These are phyloP conservation scores for Myxozyma neglecta DNA, from an alignment of 805 yeast species.

Conservation along the genomic window DNA sequence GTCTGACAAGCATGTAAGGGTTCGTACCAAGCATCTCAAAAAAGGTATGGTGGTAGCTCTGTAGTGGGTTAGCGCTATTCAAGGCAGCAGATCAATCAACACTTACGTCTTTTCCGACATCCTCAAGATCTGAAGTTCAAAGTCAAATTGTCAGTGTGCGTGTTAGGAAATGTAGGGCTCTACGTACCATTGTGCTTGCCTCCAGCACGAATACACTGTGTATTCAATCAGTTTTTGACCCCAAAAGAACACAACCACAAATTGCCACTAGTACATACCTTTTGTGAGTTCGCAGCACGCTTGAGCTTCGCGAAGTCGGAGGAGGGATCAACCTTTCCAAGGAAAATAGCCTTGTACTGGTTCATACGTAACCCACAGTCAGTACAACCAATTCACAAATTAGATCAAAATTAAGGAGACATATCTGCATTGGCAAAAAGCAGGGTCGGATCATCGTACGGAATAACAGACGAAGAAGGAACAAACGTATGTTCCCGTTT, in stretches of 20 bases:
- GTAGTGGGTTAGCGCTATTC: not conserved
- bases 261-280: constrained; percentile 37
- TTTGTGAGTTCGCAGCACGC: constrained; percentile 93
- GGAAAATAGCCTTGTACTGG: constrained; percentile 95
- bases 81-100: not conserved
- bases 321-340: constrained; percentile 96
- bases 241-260: too few species aligned
- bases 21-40: constrained; percentile 90
- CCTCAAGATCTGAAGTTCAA: constrained; percentile 70
- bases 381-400: not conserved
- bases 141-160: not conserved
- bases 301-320: constrained; percentile 80
- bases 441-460: constrained; percentile 96
- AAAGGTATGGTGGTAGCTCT: constrained; percentile 87
- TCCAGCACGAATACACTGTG: constrained; percentile 92
- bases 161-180: not conserved
- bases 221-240: not conserved
- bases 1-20: too few species aligned
- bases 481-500: constrained; percentile 71
- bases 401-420: constrained; percentile 5
- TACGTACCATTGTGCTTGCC: constrained; percentile 72
- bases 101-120: constrained; percentile 89
- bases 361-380: constrained; percentile 57
- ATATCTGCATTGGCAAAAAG: constrained; percentile 94
- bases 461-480: constrained; percentile 91